Conservation (phyloP, 768 basidiomycete genomes). For the Strobilomyces dryophilus region DNA sequence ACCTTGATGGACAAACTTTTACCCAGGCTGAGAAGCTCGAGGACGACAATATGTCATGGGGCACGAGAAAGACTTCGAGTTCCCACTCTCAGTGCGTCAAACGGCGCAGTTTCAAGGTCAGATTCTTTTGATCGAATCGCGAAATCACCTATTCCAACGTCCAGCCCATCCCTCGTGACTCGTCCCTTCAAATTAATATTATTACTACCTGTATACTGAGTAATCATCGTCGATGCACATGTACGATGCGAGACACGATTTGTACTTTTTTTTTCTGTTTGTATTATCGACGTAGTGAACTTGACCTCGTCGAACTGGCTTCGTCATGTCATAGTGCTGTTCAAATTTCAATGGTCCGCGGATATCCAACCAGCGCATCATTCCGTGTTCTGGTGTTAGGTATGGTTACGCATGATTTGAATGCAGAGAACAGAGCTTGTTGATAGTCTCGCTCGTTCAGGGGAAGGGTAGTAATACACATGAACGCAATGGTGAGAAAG, state of each 20-base stretch:
- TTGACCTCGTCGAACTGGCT: too few species aligned
- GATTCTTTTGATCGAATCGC: slow-evolving; percentile 8
- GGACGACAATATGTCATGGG: slow-evolving; percentile 29
- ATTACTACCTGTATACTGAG: neutral
- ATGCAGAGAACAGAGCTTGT: too few species aligned
- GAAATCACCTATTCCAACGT: neutral
- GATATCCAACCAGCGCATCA: too few species aligned
- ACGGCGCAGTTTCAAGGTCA: slow-evolving; percentile 3
- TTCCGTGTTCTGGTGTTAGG: too few species aligned
- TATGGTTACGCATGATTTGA: too few species aligned
- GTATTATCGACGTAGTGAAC: neutral
- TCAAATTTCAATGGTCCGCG: neutral
- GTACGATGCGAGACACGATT: slow-evolving; percentile 12
- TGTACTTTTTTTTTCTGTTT: neutral
- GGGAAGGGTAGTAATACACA: too few species aligned
- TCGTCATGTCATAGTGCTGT: too few species aligned
- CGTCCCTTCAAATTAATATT: neutral
- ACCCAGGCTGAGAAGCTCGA: slow-evolving; percentile 26
- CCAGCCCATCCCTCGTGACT: neutral
- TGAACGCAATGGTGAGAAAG: too few species aligned
- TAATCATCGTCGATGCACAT: slow-evolving; percentile 4
- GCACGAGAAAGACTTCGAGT: slow-evolving; percentile 1
- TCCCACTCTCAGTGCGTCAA: slow-evolving; percentile 3
- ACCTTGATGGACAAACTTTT: neutral
- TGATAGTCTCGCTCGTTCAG: too few species aligned